A percentile compares a stretch with the other conserved stretches of the same genome.
Evolutionary conservation across 352 stramenopile species (phyloP).

Genomic region (Salisapilia sapeloensis): DNA sequence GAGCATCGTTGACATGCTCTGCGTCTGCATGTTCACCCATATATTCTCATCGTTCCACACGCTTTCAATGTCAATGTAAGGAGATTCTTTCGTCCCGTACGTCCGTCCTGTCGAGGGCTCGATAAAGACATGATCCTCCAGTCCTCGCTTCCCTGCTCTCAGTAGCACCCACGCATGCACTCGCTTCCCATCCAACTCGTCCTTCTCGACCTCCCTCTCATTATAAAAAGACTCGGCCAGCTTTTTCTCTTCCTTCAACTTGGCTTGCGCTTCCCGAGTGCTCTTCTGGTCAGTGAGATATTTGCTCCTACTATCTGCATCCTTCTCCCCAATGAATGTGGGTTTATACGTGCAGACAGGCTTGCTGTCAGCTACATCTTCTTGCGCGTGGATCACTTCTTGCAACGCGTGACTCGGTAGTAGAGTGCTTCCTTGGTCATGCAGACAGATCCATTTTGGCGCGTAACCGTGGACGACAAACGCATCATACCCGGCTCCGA

Average conservation of each 20-base stretch:
- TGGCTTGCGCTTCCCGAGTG: conserved; percentile 19
- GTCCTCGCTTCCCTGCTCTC: conserved; percentile 75
- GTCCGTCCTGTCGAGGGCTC: conserved; percentile 83
- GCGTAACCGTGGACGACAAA: conserved; percentile 86
- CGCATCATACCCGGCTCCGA: conserved; percentile 89
- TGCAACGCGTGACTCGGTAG: conserved; percentile 42
- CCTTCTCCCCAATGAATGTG: conserved; percentile 7
- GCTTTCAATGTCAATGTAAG: conserved; percentile 78
- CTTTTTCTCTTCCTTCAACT: conserved; percentile 14
- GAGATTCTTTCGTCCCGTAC: conserved; percentile 61
- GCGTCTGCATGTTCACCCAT: conserved; percentile 90
- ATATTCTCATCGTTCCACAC: conserved; percentile 93
- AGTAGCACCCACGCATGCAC: conserved; percentile 88
- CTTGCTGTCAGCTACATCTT: conserved; percentile 8
- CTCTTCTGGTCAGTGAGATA: conserved; percentile 36
- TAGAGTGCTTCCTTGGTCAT: conserved; percentile 78
- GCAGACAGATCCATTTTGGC: conserved; percentile 76
- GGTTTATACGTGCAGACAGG: too few relatives aligned
- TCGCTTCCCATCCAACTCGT: conserved; percentile 50
- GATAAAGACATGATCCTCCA: conserved; percentile 79
- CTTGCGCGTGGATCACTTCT: conserved; percentile 21
- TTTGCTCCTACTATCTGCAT: conserved; percentile 34
- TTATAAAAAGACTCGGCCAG: conserved; percentile 28
- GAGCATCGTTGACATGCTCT: conserved; percentile 36
- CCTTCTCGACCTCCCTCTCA: conserved; percentile 51